These are phyloP conservation scores for Claviceps sp. DNA, from an alignment of 2,329 filamentous ascomycete genomes.

Conservation along the genomic window DNA sequence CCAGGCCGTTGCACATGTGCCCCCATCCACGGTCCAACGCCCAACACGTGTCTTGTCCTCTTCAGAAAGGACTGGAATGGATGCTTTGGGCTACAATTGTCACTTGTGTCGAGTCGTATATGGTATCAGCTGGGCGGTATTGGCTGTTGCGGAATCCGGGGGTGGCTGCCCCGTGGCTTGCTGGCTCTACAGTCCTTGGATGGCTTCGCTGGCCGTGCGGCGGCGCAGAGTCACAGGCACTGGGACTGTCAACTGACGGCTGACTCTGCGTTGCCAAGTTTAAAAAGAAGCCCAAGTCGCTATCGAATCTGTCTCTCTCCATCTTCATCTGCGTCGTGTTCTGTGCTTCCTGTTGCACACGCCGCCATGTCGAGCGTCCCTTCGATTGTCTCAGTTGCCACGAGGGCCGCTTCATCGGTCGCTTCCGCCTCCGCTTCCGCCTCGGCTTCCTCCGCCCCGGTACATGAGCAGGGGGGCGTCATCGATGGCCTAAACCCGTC, in stretches of 20 bases:
- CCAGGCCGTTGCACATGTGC: no score
- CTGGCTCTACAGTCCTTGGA: neutral
- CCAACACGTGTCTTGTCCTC: no score
- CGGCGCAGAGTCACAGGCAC: neutral
- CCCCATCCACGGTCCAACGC: no score
- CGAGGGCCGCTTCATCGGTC: constrained; percentile 14
- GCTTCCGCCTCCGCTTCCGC: constrained; percentile 16
- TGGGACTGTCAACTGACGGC: neutral
- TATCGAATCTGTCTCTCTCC: neutral
- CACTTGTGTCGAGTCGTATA: no score
- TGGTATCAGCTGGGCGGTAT: no score
- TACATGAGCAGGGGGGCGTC: constrained; percentile 42
- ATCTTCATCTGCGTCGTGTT: neutral
- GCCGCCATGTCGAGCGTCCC: constrained; percentile 5
- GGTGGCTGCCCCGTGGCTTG: neutral
- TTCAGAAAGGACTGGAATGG: no score
- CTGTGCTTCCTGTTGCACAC: neutral
- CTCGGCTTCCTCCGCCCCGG: constrained; percentile 15
- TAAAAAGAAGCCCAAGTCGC: no score
- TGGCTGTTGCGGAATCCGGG: no score
- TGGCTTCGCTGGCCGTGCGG: neutral
- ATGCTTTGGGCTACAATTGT: no score
- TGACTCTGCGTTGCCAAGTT: neutral
- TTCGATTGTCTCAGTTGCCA: constrained; percentile 9
- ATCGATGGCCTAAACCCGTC: constrained; percentile 59